Conservation (phyloP, 2,329 filamentous ascomycete genomes). For the Fragosphaeria purpurea region DNA sequence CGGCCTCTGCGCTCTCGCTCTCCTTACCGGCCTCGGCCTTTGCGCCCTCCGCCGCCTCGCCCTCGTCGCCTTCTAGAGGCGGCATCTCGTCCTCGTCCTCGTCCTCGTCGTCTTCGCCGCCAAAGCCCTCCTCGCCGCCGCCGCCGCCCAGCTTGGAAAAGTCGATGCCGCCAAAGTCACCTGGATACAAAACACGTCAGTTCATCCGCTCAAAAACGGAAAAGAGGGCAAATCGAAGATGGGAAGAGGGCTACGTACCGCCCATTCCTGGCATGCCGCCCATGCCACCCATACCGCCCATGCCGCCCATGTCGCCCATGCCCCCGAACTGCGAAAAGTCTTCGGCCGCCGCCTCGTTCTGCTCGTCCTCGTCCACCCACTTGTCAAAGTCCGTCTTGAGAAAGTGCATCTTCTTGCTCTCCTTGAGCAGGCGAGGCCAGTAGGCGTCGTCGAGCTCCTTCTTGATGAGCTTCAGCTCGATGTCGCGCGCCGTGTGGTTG, state of each 20-base stretch:
- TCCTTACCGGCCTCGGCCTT: conserved; percentile 14
- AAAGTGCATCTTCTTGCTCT: conserved; percentile 81
- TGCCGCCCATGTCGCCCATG: conserved; percentile 44
- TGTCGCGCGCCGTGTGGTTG: conserved; percentile 77
- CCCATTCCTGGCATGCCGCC: conserved; percentile 15
- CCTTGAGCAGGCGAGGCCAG: conserved; percentile 94
- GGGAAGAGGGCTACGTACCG: background rate
- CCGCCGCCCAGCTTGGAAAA: conserved; percentile 80
- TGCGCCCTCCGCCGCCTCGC: conserved; percentile 29
- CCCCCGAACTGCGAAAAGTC: conserved; percentile 61
- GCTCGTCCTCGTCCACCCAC: conserved; percentile 98
- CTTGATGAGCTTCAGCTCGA: conserved; percentile 90
- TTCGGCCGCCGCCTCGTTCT: conserved; percentile 78
- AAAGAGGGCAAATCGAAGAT: background rate
- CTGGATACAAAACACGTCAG: background rate
- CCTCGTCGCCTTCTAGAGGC: conserved; percentile 52
- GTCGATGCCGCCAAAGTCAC: conserved; percentile 79
- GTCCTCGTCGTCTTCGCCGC: conserved; percentile 42
- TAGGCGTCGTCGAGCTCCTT: conserved; percentile 91
- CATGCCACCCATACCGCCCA: conserved; percentile 50
- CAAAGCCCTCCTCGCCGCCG: conserved; percentile 27
- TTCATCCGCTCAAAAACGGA: too few relatives aligned
- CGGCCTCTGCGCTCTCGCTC: background rate
- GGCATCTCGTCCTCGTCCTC: conserved; percentile 79
- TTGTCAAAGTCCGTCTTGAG: conserved; percentile 97